Evolutionary conservation across 176 grass and related monocot species (phyloP).

Genomic region (Oryza rufipogon): DNA sequence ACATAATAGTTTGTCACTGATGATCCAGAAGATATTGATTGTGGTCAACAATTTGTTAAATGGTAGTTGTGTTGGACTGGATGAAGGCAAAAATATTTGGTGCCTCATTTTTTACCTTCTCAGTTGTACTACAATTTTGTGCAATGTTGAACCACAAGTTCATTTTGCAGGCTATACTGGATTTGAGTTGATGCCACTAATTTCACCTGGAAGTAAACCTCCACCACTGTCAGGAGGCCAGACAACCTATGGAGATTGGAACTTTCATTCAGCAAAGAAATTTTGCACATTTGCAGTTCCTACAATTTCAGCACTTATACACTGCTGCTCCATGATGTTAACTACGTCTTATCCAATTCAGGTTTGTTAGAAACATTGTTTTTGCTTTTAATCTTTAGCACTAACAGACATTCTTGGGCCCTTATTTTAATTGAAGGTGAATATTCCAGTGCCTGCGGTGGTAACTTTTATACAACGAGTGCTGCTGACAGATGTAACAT

Average conservation of each 20-base stretch:
- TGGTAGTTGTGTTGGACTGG: slow-evolving; percentile 50
- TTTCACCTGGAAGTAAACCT: slow-evolving; percentile 51
- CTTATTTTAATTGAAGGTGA: slow-evolving; percentile 42
- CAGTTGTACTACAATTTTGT: not conserved
- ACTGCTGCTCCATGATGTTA: slow-evolving; percentile 63
- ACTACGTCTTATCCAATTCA: slow-evolving; percentile 60
- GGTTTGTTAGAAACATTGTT: slow-evolving; percentile 34
- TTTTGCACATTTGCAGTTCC: slow-evolving; percentile 33
- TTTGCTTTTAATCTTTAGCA: slow-evolving; percentile 18
- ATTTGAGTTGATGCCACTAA: slow-evolving; percentile 47
- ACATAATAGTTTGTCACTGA: slow-evolving; percentile 44
- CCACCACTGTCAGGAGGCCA: slow-evolving; percentile 41
- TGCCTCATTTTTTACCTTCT: not conserved
- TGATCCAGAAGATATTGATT: slow-evolving; percentile 65
- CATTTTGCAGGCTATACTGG: slow-evolving; percentile 47
- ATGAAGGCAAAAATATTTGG: slow-evolving; percentile 42
- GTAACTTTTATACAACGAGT: slow-evolving; percentile 51
- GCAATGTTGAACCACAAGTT: not conserved
- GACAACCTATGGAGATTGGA: slow-evolving; percentile 15
- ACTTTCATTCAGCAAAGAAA: slow-evolving; percentile 37
- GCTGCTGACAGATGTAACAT: slow-evolving; percentile 49
- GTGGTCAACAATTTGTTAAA: slow-evolving; percentile 57
- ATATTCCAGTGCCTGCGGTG: slow-evolving; percentile 47
- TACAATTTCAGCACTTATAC: slow-evolving; percentile 50
- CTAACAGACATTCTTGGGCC: not conserved